phyloP scores from a whole-genome alignment of 1,284 basidiomycete species.

The Cryptococcus sp. region DNA sequence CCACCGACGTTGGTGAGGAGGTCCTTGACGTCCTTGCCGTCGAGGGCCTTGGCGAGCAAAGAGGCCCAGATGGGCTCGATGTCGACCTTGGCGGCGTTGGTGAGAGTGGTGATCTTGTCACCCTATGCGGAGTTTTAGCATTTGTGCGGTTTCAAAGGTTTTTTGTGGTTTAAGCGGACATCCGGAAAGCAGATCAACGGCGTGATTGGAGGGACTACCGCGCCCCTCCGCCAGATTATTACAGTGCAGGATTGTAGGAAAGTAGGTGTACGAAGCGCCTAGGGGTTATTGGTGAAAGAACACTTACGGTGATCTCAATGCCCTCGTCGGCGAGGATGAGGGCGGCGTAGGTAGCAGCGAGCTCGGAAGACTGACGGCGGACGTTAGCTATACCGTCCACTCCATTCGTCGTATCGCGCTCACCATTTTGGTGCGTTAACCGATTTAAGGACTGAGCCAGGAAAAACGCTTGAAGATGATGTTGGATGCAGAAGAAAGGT shows the following conservation, averaged over 20 bases:
- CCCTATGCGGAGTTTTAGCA: constrained; percentile 58
- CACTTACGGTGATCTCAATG: constrained; percentile 91
- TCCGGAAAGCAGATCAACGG: constrained; percentile 2
- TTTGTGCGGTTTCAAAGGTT: not conserved
- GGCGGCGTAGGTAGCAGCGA: constrained; percentile 68
- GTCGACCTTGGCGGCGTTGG: constrained; percentile 78
- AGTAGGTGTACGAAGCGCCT: constrained; percentile 1
- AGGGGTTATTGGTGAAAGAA: not conserved
- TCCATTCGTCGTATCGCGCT: constrained; percentile 7
- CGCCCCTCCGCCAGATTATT: too few relatives aligned
- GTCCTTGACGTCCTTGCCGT: constrained; percentile 97
- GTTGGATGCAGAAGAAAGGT: constrained; percentile 1
- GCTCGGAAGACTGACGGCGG: constrained; percentile 58
- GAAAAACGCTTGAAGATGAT: constrained; percentile 20
- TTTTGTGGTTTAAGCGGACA: not conserved
- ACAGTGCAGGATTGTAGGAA: not conserved
- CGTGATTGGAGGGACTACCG: too few relatives aligned
- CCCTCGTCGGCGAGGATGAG: constrained; percentile 92
- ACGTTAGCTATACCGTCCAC: constrained; percentile 1
- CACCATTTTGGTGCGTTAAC: constrained; percentile 33
- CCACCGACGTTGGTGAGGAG: constrained; percentile 69
- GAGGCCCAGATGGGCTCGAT: constrained; percentile 97
- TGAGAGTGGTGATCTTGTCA: constrained; percentile 86
- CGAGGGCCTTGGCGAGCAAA: constrained; percentile 94
- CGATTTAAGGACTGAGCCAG: constrained; percentile 29